These are phyloP conservation scores for Handroanthus guayacan DNA, from an alignment of 257 asterid genomes.

Conservation along the genomic window DNA sequence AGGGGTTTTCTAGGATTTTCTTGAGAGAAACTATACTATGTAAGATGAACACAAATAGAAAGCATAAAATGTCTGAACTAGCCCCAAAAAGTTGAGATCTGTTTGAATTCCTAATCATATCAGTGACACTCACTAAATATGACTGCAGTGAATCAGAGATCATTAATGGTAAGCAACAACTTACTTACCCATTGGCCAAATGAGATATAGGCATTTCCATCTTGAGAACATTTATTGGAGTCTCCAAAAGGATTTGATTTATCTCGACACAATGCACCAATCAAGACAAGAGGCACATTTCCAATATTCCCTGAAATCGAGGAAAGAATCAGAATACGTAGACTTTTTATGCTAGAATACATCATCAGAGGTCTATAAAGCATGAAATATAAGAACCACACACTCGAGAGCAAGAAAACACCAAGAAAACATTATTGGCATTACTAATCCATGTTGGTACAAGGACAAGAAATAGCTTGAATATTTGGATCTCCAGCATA, in stretches of 20 bases:
- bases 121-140: conserved; percentile 8
- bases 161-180: conserved; percentile 34
- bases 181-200: conserved; percentile 98
- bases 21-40: conserved; percentile 17
- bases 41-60: conserved; percentile 27
- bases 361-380: neutral
- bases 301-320: conserved; percentile 86
- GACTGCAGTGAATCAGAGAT: conserved; percentile 19
- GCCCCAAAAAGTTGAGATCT: conserved; percentile 23
- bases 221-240: conserved; percentile 71
- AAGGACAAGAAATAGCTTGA: neutral
- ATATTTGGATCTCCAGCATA: neutral
- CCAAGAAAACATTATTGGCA: neutral
- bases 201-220: conserved; percentile 98
- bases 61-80: neutral
- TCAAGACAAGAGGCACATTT: conserved; percentile 95
- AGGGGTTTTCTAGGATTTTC: conserved; percentile 20
- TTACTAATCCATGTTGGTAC: no score
- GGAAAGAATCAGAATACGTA: conserved; percentile 30
- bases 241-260: conserved; percentile 94
- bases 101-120: conserved; percentile 17
- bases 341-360: conserved; percentile 11
- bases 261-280: conserved; percentile 93
- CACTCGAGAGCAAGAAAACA: neutral
- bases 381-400: conserved; percentile 28